These are phyloP conservation scores for Dimocarpus longan DNA, from an alignment of 345 rosid genomes.

Conservation along the genomic window DNA sequence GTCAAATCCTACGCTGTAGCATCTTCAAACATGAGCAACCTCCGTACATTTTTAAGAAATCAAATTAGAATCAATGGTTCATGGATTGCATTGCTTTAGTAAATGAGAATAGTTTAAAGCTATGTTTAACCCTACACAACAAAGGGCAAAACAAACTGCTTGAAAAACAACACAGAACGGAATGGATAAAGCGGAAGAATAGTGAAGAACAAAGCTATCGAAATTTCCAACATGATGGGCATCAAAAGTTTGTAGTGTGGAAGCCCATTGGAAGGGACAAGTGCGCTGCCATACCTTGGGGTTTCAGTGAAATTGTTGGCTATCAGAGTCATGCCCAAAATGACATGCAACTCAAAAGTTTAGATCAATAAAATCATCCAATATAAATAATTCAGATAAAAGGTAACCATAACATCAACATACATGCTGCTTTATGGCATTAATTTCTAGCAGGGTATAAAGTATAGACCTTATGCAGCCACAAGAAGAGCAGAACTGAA, in stretches of 20 bases:
- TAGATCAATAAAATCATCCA: conserved; percentile 18
- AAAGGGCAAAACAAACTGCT: not conserved
- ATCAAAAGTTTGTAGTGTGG: not conserved
- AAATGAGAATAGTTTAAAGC: too few relatives aligned
- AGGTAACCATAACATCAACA: conserved; percentile 24
- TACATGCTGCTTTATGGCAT: conserved; percentile 30
- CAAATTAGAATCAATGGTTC: not conserved
- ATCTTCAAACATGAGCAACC: not conserved
- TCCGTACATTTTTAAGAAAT: not conserved
- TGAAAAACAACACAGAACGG: not conserved
- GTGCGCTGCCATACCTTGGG: not conserved
- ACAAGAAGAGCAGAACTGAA: conserved; percentile 12
- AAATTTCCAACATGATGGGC: not conserved
- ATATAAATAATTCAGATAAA: conserved; percentile 20
- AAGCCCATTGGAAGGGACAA: not conserved
- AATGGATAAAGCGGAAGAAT: too few relatives aligned
- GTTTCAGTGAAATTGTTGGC: not conserved
- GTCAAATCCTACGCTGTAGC: not conserved
- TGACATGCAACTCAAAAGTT: not conserved
- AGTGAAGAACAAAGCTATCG: not conserved
- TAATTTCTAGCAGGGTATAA: conserved; percentile 25
- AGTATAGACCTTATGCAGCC: conserved; percentile 19
- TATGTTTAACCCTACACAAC: too few relatives aligned
- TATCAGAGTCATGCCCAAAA: not conserved
- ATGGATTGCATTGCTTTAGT: not conserved